Evolutionary conservation across 768 basidiomycete genomes (phyloP).

Genomic region (Pleurotus pulmonarius): DNA sequence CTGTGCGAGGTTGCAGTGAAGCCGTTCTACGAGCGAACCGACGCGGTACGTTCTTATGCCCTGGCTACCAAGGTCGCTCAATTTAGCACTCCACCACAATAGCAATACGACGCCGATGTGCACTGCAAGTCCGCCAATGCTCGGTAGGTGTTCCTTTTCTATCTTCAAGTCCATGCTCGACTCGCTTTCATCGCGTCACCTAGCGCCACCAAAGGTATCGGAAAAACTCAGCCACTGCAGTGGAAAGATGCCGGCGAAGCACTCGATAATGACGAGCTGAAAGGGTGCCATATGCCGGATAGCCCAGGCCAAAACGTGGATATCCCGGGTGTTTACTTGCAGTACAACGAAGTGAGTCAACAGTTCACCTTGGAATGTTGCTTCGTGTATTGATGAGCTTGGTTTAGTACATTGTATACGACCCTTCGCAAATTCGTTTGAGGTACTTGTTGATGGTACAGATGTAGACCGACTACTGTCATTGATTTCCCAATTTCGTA

Average conservation of each 20-base stretch:
- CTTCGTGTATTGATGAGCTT: not conserved
- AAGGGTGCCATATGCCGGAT: conserved; percentile 60
- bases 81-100: not conserved
- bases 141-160: conserved; percentile 24
- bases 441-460: conserved; percentile 57
- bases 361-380: not conserved
- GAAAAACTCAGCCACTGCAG: conserved; percentile 43
- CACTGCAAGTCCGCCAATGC: conserved; percentile 38
- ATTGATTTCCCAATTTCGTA: too few relatives aligned
- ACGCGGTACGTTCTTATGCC: conserved; percentile 26
- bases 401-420: conserved; percentile 58
- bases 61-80: not conserved
- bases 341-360: conserved; percentile 53
- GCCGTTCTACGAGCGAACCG: conserved; percentile 45
- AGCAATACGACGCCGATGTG: conserved; percentile 47
- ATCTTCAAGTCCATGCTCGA: not conserved
- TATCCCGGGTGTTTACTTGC: conserved; percentile 26
- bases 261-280: conserved; percentile 42
- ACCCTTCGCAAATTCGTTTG: conserved; percentile 52
- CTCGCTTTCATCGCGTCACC: not conserved
- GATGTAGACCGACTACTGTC: conserved; percentile 21
- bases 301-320: conserved; percentile 34
- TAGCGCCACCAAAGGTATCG: conserved; percentile 55
- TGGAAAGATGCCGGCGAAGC: conserved; percentile 61
- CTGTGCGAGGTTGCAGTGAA: conserved; percentile 59